Base-by-base conservation (phyloP, 352 stramenopile genomes). In the Globisporangium emineosum region DNA sequence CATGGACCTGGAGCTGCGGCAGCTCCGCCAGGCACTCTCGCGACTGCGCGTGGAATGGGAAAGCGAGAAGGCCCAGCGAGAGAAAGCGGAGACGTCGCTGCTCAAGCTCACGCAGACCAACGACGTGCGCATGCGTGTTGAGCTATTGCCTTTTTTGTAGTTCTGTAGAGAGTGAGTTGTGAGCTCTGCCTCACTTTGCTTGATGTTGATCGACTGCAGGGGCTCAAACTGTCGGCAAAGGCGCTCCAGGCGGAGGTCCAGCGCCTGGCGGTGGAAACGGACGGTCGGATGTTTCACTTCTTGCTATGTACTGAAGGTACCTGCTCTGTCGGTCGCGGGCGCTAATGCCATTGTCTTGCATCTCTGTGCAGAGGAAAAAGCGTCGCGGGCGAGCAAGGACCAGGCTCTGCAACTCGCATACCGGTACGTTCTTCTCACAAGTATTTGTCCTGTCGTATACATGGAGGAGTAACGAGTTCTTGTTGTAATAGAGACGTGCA, bases 1-100 rank as follows among this genome's bases (percentile, higher is more conserved):
- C 29, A 68, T 89, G 67, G 81, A 89, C 45, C 52, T 86, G 6
- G 79, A 90, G 40, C 29, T 88, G 19, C 72, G 76, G 1, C 77
- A 85, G 54, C 56, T 81, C 12, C 76, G 68, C 1, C 81, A 86
- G 53, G 57, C 62, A 5, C 62, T 83, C 2, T 74, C 67, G 23
- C 69, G 78, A 9, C 32, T 88, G 25, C 77, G 79, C 0, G 68
- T 73, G 0, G 81, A 90, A 37, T 75, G 73, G 40, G 77, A 89
- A 9, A 76, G 58, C 7, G 81, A 90, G 29, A 75, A 76, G n/a
- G 42, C 42, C 2, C 67, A 78, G 30, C 75, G 77, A 0, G 78
- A 77, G 55, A 83, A 83, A 58, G 67, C 73, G 0, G 81, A 88
- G 25, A 49, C 32, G 0, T 70, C 69, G 29, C 29, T 75, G 30